phyloP scores from a whole-genome alignment of 75 land plant species.

The Cunninghamia lanceolata region DNA sequence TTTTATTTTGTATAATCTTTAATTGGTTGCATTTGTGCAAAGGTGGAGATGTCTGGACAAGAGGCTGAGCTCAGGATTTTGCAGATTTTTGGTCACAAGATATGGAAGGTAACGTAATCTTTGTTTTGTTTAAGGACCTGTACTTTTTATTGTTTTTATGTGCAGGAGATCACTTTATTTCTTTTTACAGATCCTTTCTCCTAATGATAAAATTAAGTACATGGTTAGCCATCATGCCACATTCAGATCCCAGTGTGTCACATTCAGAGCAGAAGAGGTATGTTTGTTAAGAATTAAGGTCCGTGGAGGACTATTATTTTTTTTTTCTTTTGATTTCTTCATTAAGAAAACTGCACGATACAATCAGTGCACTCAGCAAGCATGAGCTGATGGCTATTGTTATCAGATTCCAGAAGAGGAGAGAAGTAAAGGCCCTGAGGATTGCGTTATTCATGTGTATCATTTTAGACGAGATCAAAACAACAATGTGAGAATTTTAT shows the following conservation, averaged over 20 bases:
- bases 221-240: background rate
- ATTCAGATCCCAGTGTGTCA: background rate
- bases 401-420: constrained; percentile 5
- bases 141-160: background rate
- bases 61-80: background rate
- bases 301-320: background rate
- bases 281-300: background rate
- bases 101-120: background rate
- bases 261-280: background rate
- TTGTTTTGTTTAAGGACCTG: background rate
- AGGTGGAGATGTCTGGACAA: background rate
- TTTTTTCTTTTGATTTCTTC: background rate
- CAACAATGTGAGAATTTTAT: background rate
- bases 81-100: background rate
- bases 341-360: background rate
- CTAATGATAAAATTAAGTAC: background rate
- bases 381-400: background rate
- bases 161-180: background rate
- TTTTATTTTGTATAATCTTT: background rate
- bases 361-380: background rate
- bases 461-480: background rate
- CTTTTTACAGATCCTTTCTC: background rate
- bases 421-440: background rate
- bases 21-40: background rate
- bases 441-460: background rate